A percentile compares a stretch with the other conserved stretches of the same genome.
Conservation (phyloP, 148 eudicot genomes). For the Mesembryanthemum crystallinum region DNA sequence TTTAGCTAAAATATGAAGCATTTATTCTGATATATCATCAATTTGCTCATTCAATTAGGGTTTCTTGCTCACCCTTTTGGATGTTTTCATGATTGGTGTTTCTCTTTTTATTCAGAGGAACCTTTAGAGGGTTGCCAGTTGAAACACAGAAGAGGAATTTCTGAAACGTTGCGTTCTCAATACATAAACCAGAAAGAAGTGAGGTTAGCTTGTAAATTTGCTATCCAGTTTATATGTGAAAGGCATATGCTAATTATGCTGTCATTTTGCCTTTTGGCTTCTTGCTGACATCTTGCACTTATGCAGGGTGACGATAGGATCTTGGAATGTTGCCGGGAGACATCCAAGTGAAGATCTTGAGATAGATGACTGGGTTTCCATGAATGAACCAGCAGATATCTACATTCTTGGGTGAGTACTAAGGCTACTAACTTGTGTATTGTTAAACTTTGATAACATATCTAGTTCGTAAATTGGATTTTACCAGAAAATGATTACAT, state of each 20-base stretch:
- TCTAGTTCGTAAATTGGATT: background rate
- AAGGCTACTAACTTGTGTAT: no score
- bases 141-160: slow-evolving; percentile 76
- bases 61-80: background rate
- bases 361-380: slow-evolving; percentile 83
- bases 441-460: background rate
- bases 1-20: background rate
- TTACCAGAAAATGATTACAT: background rate
- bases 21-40: background rate
- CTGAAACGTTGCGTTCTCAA: slow-evolving; percentile 63
- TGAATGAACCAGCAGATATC: slow-evolving; percentile 78
- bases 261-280: background rate
- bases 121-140: slow-evolving; percentile 25
- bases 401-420: slow-evolving; percentile 75
- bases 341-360: slow-evolving; percentile 59
- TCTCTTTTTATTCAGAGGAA: slow-evolving; percentile 28
- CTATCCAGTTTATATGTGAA: slow-evolving; percentile 7
- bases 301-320: slow-evolving; percentile 64
- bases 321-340: slow-evolving; percentile 96
- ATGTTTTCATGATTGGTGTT: background rate
- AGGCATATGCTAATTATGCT: background rate
- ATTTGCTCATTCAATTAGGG: background rate
- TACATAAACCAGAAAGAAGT: slow-evolving; percentile 79
- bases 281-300: background rate
- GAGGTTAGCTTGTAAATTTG: slow-evolving; percentile 58